phyloP scores from a whole-genome alignment of 345 rosid species.

The Melastoma malabathricum region DNA sequence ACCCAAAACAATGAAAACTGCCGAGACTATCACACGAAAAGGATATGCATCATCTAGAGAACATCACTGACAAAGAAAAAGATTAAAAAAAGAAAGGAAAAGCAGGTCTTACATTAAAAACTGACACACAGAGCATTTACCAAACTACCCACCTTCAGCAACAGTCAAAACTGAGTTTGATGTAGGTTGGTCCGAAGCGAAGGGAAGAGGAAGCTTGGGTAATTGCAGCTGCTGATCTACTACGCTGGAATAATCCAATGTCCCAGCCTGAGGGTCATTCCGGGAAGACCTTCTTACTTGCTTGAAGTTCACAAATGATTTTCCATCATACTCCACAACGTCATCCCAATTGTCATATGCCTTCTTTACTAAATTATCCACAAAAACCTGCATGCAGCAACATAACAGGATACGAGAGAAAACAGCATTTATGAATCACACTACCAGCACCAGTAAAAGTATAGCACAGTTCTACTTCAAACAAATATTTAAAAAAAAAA shows the following conservation, averaged over 20 bases:
- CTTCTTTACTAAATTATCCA: conserved; percentile 76
- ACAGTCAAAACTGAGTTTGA: conserved; percentile 33
- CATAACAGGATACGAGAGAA: neutral
- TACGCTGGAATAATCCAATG: conserved; percentile 27
- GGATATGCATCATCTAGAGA: neutral
- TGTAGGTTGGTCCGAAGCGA: conserved; percentile 37
- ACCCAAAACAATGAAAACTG: neutral
- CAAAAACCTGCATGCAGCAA: conserved; percentile 45
- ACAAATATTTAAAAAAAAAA: neutral
- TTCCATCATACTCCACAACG: conserved; percentile 84
- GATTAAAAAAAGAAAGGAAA: no score
- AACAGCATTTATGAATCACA: neutral
- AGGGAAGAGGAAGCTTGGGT: conserved; percentile 32
- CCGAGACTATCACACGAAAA: neutral
- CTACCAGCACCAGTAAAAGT: neutral
- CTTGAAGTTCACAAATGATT: conserved; percentile 57
- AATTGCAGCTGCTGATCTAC: conserved; percentile 44
- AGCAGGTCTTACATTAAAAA: no score
- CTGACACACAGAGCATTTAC: neutral
- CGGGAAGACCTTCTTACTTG: conserved; percentile 45
- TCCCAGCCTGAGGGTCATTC: conserved; percentile 33
- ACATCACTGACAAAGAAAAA: no score
- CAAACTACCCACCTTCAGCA: conserved; percentile 29
- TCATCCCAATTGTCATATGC: conserved; percentile 89
- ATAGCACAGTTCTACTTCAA: neutral